A percentile compares a stretch with the other conserved stretches of the same genome.
These are phyloP conservation scores for Syzygium malaccense DNA, from an alignment of 441 rosid genomes.

Conservation along the genomic window DNA sequence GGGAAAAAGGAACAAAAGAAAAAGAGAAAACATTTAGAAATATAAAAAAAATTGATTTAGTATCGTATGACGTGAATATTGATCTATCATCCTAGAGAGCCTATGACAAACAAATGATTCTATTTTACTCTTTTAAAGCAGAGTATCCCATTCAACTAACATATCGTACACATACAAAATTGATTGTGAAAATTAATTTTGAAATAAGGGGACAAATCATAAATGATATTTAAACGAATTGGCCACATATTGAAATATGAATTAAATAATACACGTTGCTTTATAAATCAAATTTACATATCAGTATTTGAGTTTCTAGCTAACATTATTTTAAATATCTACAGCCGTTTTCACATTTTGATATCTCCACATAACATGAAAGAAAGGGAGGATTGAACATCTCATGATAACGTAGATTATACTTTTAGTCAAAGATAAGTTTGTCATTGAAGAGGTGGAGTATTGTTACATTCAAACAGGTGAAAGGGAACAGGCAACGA, in stretches of 20 bases:
- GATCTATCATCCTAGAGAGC: neutral
- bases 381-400: neutral
- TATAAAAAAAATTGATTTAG: no score
- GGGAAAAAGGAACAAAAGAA: neutral
- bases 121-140: neutral
- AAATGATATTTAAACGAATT: neutral
- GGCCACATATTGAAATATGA: neutral
- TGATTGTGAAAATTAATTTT: neutral
- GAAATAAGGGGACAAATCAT: neutral
- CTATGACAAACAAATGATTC: neutral
- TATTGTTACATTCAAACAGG: neutral
- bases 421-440: neutral
- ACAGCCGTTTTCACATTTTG: neutral
- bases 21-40: neutral
- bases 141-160: neutral
- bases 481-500: neutral
- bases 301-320: neutral
- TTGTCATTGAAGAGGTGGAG: neutral
- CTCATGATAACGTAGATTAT: neutral
- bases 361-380: neutral
- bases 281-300: neutral
- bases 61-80: neutral
- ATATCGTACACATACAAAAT: neutral
- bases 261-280: neutral
- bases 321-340: neutral